phyloP scores from a whole-genome alignment of 306 rosid genomes.

The barrel medic (Medicago truncatula) region MtrunA17r5.0-ANR NC_053042.1:29993501-29994000 shows the following conservation, averaged over 20 bases:
- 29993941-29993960: neutral
- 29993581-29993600: neutral
- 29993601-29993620: slow-evolving; percentile 9
- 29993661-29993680: neutral
- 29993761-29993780: neutral
- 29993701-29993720: neutral
- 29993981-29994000: slow-evolving; percentile 15
- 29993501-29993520: slow-evolving; percentile 15
- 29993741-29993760: slow-evolving; percentile 18
- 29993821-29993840: neutral
- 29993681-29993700: slow-evolving; percentile 11
- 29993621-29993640: slow-evolving; percentile 6
- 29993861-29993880: slow-evolving; percentile 21
- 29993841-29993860: slow-evolving; percentile 8
- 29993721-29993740: slow-evolving; percentile 20
- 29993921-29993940: slow-evolving; percentile 6
- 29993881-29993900: slow-evolving; percentile 13
- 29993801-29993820: slow-evolving; percentile 10
- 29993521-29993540: neutral
- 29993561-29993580: neutral
- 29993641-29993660: neutral
- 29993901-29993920: slow-evolving; percentile 30
- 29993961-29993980: no score
- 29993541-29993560: neutral
- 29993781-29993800: neutral